Evolutionary conservation across 2,329 filamentous ascomycete genomes (phyloP), one percentile per base, ranked within the genome.

Genomic region (Xylaria sp.): DNA sequence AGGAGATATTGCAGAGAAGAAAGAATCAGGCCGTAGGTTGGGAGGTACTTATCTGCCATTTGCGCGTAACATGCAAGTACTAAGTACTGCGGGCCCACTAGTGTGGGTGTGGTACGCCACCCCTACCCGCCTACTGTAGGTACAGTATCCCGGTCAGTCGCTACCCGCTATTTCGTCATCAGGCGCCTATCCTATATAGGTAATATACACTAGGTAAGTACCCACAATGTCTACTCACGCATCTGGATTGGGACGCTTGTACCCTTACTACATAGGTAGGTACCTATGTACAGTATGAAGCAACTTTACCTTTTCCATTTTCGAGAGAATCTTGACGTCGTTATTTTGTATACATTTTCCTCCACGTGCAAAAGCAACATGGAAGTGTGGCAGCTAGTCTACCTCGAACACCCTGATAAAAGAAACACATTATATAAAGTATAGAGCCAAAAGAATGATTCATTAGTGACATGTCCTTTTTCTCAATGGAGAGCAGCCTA

Each of bases 151-250:
- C 19, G 37, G 23, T 47, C 60, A 61, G 54, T 33, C n/a, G 52
- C 57, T 58, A 61, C 31, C 51, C 57, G 51, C 61, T 35, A 66
- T 66, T 64, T 64, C 64, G 64, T 66, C 64, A 64, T 66, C 58
- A 55, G 28, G 50, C 59, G 57, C 61, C 61, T 56, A 31, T 31
- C 28, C 28, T 31, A 31, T 31, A 9, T 31, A 31, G 28, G 28
- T 31, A 31, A 31, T 31, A 31, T 31, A 9, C 28, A 31, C 28
- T 31, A 31, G n/a, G n/a, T n/a, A n/a, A n/a, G n/a, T n/a, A n/a
- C n/a, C n/a, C n/a, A 57, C 50, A 63, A 64, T 63, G 49, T 60
- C 56, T 64, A 53, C 52, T 63, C 50, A 63, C 31, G 53, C 56
- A 57, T 55, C 57, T 47, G 31, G 5, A 28, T 5, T 17, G 9